Percentiles rank a stretch among this genome's conserved stretches.
Evolutionary conservation across 2,329 filamentous ascomycete genomes (phyloP).

Genomic region (Sordariomycetes sp.): DNA sequence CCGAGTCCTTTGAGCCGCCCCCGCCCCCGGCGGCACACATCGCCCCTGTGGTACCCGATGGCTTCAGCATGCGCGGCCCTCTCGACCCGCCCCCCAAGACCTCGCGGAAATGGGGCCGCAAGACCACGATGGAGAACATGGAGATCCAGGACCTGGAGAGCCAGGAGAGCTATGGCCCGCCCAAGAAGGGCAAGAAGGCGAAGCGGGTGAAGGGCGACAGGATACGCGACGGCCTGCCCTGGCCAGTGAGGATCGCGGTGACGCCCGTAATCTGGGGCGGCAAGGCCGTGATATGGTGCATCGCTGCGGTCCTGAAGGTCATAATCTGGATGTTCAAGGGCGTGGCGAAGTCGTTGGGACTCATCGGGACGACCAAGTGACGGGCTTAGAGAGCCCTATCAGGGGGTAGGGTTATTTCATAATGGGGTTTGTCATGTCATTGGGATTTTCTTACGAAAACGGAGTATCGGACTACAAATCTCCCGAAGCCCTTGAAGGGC

Average conservation of each 20-base stretch:
- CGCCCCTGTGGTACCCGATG: conserved; percentile 1
- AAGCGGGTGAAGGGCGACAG: conserved; percentile 7
- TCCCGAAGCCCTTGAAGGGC: background rate
- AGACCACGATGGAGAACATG: conserved; percentile 41
- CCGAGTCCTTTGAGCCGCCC: conserved; percentile 49
- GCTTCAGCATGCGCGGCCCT: conserved; percentile 5
- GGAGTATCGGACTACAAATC: background rate
- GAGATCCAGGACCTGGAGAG: conserved; percentile 51
- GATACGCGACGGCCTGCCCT: conserved; percentile 37
- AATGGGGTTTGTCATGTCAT: background rate
- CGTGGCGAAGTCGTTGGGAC: conserved; percentile 37
- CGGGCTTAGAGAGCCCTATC: background rate
- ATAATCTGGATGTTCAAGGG: conserved; percentile 37
- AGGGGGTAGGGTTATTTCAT: background rate
- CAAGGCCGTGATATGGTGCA: conserved; percentile 47
- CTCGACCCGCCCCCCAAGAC: background rate
- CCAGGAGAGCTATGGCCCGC: conserved; percentile 23
- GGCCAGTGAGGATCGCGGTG: conserved; percentile 33
- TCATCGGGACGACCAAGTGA: conserved; percentile 5
- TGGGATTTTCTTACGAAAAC: background rate
- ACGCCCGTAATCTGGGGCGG: conserved; percentile 41
- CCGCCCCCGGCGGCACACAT: conserved; percentile 20
- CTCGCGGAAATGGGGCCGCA: conserved; percentile 15
- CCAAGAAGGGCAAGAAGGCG: conserved; percentile 10
- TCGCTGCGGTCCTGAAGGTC: conserved; percentile 45